Conservation (phyloP, 176 grass and related monocot genomes). For the Panicum miliaceum region DNA sequence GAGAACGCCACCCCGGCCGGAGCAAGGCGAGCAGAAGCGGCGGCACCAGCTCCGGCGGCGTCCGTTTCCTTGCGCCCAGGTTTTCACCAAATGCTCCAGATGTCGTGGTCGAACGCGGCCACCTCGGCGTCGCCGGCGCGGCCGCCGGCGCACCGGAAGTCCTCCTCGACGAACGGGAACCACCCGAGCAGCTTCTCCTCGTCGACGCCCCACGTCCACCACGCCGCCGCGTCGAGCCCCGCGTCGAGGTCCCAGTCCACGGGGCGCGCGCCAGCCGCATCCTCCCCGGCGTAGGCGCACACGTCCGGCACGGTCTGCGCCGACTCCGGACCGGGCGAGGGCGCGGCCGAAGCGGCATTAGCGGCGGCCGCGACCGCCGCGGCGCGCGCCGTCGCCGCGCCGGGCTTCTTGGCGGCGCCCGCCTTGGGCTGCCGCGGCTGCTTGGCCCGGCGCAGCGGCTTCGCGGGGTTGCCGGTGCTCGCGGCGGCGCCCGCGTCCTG, state of each 20-base stretch:
- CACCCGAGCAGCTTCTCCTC: constrained; percentile 74
- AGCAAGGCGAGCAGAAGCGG: not conserved
- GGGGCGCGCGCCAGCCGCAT: not conserved
- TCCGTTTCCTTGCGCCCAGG: not conserved
- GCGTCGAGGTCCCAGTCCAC: constrained; percentile 57
- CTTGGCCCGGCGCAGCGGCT: constrained; percentile 52
- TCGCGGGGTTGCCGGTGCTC: not conserved
- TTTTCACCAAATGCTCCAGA: constrained; percentile 39
- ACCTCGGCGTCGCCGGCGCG: constrained; percentile 18
- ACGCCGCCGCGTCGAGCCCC: constrained; percentile 30
- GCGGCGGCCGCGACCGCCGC: not conserved
- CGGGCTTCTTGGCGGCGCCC: not conserved
- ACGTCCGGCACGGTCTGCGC: constrained; percentile 32
- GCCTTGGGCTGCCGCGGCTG: constrained; percentile 51
- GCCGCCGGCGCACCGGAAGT: constrained; percentile 44
- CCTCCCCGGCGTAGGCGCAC: not conserved
- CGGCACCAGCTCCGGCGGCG: not conserved
- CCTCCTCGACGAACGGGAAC: constrained; percentile 85
- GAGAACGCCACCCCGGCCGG: not conserved
- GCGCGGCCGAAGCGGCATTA: not conserved
- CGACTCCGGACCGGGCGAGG: not conserved
- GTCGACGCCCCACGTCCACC: constrained; percentile 76
- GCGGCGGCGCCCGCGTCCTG: not conserved
- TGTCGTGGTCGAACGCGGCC: constrained; percentile 59
- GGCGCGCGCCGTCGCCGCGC: not conserved